phyloP scores from a whole-genome alignment of 2,329 filamentous ascomycete genomes.

The Aspergillus texensis region DNA sequence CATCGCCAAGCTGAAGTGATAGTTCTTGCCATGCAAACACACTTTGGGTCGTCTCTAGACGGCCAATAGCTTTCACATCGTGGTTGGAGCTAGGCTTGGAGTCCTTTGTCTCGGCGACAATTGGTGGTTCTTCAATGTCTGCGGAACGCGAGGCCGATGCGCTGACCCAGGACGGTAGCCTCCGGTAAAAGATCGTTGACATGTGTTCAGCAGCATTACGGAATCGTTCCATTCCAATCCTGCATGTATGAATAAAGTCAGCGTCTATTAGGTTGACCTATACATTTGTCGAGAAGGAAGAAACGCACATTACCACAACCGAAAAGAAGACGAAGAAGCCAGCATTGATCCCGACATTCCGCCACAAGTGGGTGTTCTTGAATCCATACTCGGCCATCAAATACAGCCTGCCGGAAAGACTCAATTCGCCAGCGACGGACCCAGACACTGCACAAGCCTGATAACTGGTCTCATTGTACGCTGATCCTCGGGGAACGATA shows the following conservation, averaged over 20 bases:
- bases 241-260: background rate
- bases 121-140: background rate
- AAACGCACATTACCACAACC: background rate
- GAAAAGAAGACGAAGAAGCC: conserved; percentile 9
- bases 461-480: background rate
- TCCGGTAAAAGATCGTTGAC: conserved; percentile 8
- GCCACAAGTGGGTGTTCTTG: background rate
- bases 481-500: conserved; percentile 1
- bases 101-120: background rate
- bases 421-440: background rate
- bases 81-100: background rate
- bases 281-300: background rate
- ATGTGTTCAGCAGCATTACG: conserved; percentile 1
- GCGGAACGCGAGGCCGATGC: background rate
- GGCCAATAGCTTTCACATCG: background rate
- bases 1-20: background rate
- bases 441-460: conserved; percentile 9
- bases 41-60: background rate
- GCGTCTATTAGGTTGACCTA: background rate
- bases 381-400: conserved; percentile 6
- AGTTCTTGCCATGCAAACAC: background rate
- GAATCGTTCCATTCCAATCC: conserved; percentile 12
- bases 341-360: conserved; percentile 9
- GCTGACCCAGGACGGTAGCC: background rate
- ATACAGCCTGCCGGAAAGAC: conserved; percentile 1